phyloP scores from a whole-genome alignment of 2,329 filamentous ascomycete species.

The Nothophoma quercina region DNA sequence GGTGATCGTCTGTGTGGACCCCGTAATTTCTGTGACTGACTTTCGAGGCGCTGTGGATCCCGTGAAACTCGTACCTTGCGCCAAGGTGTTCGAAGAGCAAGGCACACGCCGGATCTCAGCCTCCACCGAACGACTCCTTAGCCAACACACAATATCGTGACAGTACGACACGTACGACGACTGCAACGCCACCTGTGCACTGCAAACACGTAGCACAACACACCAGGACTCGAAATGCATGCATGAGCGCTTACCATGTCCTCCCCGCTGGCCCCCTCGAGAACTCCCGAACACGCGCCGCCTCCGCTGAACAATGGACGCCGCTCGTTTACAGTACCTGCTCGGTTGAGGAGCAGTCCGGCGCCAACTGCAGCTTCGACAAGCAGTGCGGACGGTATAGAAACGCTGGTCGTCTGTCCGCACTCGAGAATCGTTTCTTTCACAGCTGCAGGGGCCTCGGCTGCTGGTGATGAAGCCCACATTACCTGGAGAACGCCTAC shows the following conservation, averaged over 20 bases:
- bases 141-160: constrained; percentile 7
- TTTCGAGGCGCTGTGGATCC: constrained; percentile 14
- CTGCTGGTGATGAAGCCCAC: constrained; percentile 58
- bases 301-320: constrained; percentile 35
- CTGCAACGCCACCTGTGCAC: background rate
- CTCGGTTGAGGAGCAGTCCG: constrained; percentile 46
- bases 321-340: constrained; percentile 59
- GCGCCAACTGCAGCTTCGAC: constrained; percentile 43
- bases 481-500: constrained; percentile 77
- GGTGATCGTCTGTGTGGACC: constrained; percentile 13
- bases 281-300: constrained; percentile 37
- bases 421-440: constrained; percentile 76
- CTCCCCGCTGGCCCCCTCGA: constrained; percentile 35
- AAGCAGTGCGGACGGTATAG: constrained; percentile 58
- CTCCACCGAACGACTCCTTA: background rate
- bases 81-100: constrained; percentile 18
- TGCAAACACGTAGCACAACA: constrained; percentile 11
- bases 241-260: constrained; percentile 43
- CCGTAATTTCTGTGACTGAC: constrained; percentile 7
- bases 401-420: constrained; percentile 78
- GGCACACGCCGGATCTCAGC: constrained; percentile 13
- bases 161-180: constrained; percentile 7
- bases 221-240: constrained; percentile 29
- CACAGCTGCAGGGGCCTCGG: constrained; percentile 46
- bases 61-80: constrained; percentile 18